Conservation (phyloP, 2,329 filamentous ascomycete species). For the Alternaria sp. region DNA sequence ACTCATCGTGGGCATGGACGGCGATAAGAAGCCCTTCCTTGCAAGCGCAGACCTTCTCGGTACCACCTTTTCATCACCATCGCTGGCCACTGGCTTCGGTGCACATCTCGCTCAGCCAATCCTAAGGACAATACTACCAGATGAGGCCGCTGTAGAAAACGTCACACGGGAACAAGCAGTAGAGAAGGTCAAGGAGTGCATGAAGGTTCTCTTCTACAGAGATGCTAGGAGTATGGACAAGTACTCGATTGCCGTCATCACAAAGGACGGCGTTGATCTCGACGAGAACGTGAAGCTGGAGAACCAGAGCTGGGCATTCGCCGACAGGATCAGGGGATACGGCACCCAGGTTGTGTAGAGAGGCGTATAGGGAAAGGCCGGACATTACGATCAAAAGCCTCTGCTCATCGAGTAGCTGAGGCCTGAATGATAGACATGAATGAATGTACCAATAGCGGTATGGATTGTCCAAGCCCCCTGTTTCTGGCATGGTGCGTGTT, state of each 20-base stretch:
- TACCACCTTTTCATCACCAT: slow-evolving; percentile 87
- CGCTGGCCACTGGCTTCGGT: slow-evolving; percentile 92
- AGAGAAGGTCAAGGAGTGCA: slow-evolving; percentile 84
- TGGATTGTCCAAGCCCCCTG: slow-evolving; percentile 5
- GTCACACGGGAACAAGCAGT: slow-evolving; percentile 82
- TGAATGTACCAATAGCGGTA: slow-evolving; percentile 42
- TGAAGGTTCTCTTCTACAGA: slow-evolving; percentile 98
- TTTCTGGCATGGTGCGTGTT: background rate
- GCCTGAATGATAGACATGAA: slow-evolving; percentile 47
- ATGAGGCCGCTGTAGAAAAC: slow-evolving; percentile 77
- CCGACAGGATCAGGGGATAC: slow-evolving; percentile 92
- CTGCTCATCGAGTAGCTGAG: slow-evolving; percentile 14
- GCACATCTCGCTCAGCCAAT: slow-evolving; percentile 92
- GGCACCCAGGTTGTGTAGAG: slow-evolving; percentile 72
- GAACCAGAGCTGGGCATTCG: slow-evolving; percentile 97
- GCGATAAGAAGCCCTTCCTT: slow-evolving; percentile 85
- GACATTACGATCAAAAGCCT: slow-evolving; percentile 6
- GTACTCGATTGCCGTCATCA: slow-evolving; percentile 91
- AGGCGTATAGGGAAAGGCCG: background rate
- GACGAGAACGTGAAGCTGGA: slow-evolving; percentile 88
- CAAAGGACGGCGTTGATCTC: slow-evolving; percentile 83
- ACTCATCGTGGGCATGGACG: slow-evolving; percentile 82
- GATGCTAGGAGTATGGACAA: slow-evolving; percentile 91
- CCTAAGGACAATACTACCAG: slow-evolving; percentile 81
- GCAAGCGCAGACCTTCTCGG: slow-evolving; percentile 91